phyloP scores from a whole-genome alignment of 192 early-diverging fungal genomes.

The Coemansia sp. region DNA sequence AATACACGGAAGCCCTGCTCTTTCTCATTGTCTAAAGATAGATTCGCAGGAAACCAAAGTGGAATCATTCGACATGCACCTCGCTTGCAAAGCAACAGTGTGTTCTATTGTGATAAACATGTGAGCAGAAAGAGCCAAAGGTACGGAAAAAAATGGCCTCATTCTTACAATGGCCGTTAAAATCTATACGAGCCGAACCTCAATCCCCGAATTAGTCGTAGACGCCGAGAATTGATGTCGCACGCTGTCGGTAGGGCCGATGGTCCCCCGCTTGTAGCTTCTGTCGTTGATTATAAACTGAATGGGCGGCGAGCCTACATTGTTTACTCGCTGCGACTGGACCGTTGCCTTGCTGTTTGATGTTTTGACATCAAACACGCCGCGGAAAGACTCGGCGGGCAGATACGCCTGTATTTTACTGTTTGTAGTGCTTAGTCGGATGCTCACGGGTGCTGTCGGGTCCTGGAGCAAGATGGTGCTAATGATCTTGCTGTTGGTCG shows the following conservation, averaged over 20 bases:
- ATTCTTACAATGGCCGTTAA: background rate
- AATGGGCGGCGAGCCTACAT: background rate
- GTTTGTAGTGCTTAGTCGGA: conserved; percentile 19
- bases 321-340: background rate
- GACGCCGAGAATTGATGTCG: conserved; percentile 24
- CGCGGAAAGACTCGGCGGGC: conserved; percentile 17
- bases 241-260: conserved; percentile 1
- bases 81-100: background rate
- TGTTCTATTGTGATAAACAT: background rate
- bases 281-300: conserved; percentile 16
- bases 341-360: conserved; percentile 13
- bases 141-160: background rate
- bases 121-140: background rate
- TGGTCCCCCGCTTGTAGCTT: conserved; percentile 17
- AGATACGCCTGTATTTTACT: conserved; percentile 18
- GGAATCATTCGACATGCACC: background rate
- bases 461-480: conserved; percentile 12
- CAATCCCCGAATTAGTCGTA: conserved; percentile 23
- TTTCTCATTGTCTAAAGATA: background rate
- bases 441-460: background rate
- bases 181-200: conserved; percentile 9
- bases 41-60: background rate
- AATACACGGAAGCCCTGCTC: background rate
- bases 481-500: conserved; percentile 21
- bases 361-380: conserved; percentile 22